phyloP scores from a whole-genome alignment of 352 stramenopile species.

The Pythium plurisporium region DNA sequence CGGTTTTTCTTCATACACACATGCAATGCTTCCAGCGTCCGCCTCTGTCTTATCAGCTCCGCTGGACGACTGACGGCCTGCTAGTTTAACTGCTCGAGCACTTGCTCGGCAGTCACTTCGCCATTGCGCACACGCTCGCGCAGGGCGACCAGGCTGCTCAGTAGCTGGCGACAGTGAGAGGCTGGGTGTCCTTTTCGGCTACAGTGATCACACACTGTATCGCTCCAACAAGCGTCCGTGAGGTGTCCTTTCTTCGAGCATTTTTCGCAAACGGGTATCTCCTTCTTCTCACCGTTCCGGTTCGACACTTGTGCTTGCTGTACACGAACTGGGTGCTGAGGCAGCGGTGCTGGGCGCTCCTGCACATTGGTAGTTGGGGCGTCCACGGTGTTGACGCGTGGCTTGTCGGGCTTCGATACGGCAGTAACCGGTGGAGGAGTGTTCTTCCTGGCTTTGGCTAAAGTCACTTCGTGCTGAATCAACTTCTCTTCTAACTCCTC shows the following conservation, averaged over 20 bases:
- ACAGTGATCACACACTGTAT: neutral
- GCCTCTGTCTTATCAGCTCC: neutral
- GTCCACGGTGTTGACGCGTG: neutral
- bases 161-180: neutral
- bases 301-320: neutral
- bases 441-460: neutral
- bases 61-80: neutral
- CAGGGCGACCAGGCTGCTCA: neutral
- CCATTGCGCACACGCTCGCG: neutral
- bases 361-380: neutral
- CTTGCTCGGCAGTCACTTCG: neutral
- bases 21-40: neutral
- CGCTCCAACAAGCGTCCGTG: neutral
- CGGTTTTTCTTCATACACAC: neutral
- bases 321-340: no score
- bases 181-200: neutral
- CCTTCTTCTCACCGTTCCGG: neutral
- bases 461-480: neutral
- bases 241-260: neutral
- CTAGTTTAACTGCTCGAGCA: conserved; percentile 6
- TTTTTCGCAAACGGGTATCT: neutral
- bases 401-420: neutral
- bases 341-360: no score
- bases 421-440: neutral
- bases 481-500: neutral